Conservation (phyloP, 345 rosid genomes). For the Iberis pinnata region DNA sequence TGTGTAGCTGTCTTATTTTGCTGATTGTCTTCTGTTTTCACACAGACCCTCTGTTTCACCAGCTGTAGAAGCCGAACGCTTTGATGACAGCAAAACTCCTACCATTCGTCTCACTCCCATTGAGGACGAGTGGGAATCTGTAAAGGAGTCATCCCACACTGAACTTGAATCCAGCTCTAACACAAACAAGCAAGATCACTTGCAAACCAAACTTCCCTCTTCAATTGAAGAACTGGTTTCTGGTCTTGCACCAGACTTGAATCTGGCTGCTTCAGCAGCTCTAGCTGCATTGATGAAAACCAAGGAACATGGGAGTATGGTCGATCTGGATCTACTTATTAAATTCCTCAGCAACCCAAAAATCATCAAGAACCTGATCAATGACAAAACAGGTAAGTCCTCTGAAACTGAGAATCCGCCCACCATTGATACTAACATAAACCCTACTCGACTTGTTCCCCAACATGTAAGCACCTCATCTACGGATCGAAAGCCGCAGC, state of each 20-base stretch:
- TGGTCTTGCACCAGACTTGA: conserved; percentile 27
- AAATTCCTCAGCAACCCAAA: conserved; percentile 48
- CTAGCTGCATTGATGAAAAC: conserved; percentile 32
- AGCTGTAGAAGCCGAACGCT: conserved; percentile 30
- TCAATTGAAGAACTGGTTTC: conserved; percentile 5
- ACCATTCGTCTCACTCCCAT: conserved; percentile 45
- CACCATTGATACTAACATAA: not conserved
- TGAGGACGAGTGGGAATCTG: conserved; percentile 40
- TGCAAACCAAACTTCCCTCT: conserved; percentile 9
- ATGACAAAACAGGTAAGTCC: conserved; percentile 16
- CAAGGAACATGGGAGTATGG: conserved; percentile 32
- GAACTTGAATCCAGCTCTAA: not conserved
- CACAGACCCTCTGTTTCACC: conserved; percentile 45
- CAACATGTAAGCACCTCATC: conserved; percentile 11
- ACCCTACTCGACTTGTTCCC: conserved; percentile 1
- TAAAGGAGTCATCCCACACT: conserved; percentile 23
- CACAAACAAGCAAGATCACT: conserved; percentile 12
- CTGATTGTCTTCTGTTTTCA: not conserved
- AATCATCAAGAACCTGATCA: conserved; percentile 36
- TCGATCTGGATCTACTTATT: conserved; percentile 53
- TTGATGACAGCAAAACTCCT: conserved; percentile 47
- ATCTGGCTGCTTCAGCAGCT: conserved; percentile 40
- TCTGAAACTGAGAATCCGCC: conserved; percentile 8
- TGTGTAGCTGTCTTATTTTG: not conserved
- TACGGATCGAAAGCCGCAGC: conserved; percentile 10